Evolutionary conservation across 768 basidiomycete genomes (phyloP).

Genomic region (Auriscalpium vulgare): DNA sequence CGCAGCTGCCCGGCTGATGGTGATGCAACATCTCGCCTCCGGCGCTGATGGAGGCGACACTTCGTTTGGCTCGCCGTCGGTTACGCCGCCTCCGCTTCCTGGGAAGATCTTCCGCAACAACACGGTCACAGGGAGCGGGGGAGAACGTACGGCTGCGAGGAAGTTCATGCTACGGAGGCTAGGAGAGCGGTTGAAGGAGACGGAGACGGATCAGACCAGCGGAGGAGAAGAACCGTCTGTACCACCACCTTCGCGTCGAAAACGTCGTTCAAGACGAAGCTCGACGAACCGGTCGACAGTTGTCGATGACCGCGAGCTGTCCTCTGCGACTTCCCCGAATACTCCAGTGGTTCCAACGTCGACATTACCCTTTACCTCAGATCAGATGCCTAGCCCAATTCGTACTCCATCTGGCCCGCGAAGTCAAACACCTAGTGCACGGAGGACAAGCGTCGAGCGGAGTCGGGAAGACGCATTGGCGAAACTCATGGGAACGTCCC

Average conservation of each 20-base stretch:
- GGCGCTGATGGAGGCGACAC: conserved; percentile 59
- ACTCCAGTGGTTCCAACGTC: conserved; percentile 12
- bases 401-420: not conserved
- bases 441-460: conserved; percentile 14
- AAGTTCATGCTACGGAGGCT: conserved; percentile 58
- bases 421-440: conserved; percentile 12
- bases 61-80: conserved; percentile 37
- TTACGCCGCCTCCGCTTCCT: conserved; percentile 39
- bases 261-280: conserved; percentile 11
- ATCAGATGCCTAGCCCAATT: conserved; percentile 8
- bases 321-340: conserved; percentile 16
- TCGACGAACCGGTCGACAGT: conserved; percentile 17
- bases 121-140: conserved; percentile 75
- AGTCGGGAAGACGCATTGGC: conserved; percentile 13
- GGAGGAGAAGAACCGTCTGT: conserved; percentile 42
- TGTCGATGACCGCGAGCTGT: conserved; percentile 23
- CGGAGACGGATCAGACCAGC: conserved; percentile 55
- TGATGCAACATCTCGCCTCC: conserved; percentile 81
- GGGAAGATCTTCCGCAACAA: conserved; percentile 54
- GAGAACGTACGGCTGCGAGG: conserved; percentile 68
- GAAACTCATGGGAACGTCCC: conserved; percentile 9
- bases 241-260: conserved; percentile 7
- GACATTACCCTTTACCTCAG: conserved; percentile 6
- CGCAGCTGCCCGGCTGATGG: conserved; percentile 68
- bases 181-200: conserved; percentile 49